A percentile compares a stretch with the other conserved stretches of the same genome.
Evolutionary conservation across 2,329 filamentous ascomycete species (phyloP).

Genomic region (Claviceps pazoutovae): DNA sequence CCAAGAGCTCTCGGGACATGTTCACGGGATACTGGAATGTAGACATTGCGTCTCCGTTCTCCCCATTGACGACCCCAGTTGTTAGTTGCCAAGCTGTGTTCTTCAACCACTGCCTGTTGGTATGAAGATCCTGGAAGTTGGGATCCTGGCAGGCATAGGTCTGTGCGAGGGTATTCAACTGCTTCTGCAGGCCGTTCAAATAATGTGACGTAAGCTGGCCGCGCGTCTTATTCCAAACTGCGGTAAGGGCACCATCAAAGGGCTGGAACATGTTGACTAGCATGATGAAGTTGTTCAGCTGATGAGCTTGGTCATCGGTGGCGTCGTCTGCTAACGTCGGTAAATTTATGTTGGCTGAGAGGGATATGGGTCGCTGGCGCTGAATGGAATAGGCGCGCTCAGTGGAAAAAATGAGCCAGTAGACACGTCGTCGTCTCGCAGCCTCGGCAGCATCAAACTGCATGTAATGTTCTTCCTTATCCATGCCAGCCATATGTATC

Average conservation of each 20-base stretch:
- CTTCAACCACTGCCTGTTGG: conserved; percentile 53
- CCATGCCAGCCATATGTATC: conserved; percentile 44
- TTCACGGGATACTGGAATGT: conserved; percentile 51
- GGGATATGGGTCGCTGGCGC: conserved; percentile 52
- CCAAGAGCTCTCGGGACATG: conserved; percentile 47
- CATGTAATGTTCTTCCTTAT: conserved; percentile 48
- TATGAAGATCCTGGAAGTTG: conserved; percentile 39
- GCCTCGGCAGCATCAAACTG: conserved; percentile 45
- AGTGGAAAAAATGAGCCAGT: conserved; percentile 58
- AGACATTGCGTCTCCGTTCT: conserved; percentile 39
- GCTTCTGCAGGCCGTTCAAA: conserved; percentile 45
- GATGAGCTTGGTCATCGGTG: conserved; percentile 37
- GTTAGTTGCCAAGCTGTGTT: conserved; percentile 50
- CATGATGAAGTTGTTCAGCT: conserved; percentile 42
- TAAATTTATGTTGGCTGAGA: conserved; percentile 55
- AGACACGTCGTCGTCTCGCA: conserved; percentile 50
- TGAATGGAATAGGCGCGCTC: conserved; percentile 64
- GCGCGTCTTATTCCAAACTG: conserved; percentile 52
- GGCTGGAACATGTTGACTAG: conserved; percentile 50
- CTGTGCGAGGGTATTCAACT: conserved; percentile 42
- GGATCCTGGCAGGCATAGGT: conserved; percentile 38
- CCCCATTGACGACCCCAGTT: conserved; percentile 32
- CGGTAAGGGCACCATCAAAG: conserved; percentile 51
- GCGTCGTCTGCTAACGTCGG: conserved; percentile 49
- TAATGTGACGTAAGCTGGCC: conserved; percentile 42